Evolutionary conservation across 2,329 filamentous ascomycete genomes (phyloP), one percentile per base, ranked within the genome.

Genomic region (Claviceps fusiformis): DNA sequence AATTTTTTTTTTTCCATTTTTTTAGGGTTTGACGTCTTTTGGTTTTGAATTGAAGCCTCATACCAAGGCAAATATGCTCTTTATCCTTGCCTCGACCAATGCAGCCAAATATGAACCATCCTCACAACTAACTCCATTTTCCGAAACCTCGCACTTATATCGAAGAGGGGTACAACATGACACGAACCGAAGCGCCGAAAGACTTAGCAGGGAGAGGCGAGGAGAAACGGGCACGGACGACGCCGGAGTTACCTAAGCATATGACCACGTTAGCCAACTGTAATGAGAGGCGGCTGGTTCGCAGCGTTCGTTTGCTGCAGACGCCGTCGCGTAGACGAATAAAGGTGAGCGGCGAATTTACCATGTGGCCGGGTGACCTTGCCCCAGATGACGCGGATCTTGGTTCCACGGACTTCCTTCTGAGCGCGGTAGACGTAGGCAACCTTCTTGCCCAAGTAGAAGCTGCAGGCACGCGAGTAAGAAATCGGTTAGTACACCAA

Each of bases 351-450:
- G 19, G 19, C 19, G 15, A 48, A 73, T 77, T 68, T 87, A 92
- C 88, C 92, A 79, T 97, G 92, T 73, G 90, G 86, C 72, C 90
- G 82, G 73, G 89, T 95, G 73, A 97, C 86, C 82, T 95, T 96
- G 81, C 92, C 92, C 90, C 91, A 97, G 81, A 97, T 96, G 68
- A 97, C 87, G 72, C 92, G 85, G 79, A 97, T 95, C 86, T 97
- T 97, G 75, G 90, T 92, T 73, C 93, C 93, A 70, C 92, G 88
- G 71, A 95, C 82, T 81, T 95, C 89, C 78, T 85, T 91, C 77
- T 89, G 85, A 68, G 86, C 92, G 72, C 91, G 89, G 84, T 97
- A 98, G 77, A 98, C 90, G 77, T 90, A 98, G 74, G 93, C 93
- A 74, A 97, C 85, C 80, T 91, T 91, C 87, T 98, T 98, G 79